These are phyloP conservation scores for Speleostelium caveatum DNA, from an alignment of 78 protist species.

Conservation along the genomic window DNA sequence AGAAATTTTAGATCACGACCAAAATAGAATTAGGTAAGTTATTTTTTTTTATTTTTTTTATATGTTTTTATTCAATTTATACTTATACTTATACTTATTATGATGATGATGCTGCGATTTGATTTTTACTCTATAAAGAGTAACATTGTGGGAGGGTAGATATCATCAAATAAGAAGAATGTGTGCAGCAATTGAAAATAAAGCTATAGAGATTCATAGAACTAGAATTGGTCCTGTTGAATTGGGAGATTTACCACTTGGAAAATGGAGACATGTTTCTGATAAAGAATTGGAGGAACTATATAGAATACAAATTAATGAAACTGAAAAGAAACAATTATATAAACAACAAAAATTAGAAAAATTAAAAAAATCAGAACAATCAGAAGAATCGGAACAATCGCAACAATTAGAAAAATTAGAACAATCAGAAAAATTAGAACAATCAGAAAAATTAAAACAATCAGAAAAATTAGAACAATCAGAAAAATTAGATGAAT, in stretches of 20 bases:
- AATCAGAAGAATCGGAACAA: too few species aligned
- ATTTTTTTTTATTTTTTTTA: too few species aligned
- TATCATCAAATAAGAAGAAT: slow-evolving; percentile 83
- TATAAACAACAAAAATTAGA: slow-evolving; percentile 2
- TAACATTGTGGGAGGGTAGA: slow-evolving; percentile 76
- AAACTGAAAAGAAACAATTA: background rate
- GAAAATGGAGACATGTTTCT: slow-evolving; percentile 54
- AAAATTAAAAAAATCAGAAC: background rate
- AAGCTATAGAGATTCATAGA: slow-evolving; percentile 73
- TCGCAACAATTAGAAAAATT: too few species aligned
- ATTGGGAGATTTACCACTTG: slow-evolving; percentile 48
- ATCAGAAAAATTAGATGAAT: too few species aligned
- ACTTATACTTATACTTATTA: background rate
- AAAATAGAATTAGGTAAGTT: slow-evolving; percentile 25
- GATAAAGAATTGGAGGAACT: slow-evolving; percentile 33
- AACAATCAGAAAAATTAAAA: too few species aligned
- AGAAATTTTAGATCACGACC: slow-evolving; percentile 27
- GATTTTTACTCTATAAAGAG: too few species aligned
- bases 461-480: too few species aligned
- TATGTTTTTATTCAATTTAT: background rate
- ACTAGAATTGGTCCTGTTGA: slow-evolving; percentile 69
- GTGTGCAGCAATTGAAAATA: slow-evolving; percentile 65
- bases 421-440: too few species aligned
- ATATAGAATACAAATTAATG: background rate
- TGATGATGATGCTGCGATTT: background rate